Conservation (phyloP, 805 yeast genomes). For the Metschnikowia cerradonensis region DNA sequence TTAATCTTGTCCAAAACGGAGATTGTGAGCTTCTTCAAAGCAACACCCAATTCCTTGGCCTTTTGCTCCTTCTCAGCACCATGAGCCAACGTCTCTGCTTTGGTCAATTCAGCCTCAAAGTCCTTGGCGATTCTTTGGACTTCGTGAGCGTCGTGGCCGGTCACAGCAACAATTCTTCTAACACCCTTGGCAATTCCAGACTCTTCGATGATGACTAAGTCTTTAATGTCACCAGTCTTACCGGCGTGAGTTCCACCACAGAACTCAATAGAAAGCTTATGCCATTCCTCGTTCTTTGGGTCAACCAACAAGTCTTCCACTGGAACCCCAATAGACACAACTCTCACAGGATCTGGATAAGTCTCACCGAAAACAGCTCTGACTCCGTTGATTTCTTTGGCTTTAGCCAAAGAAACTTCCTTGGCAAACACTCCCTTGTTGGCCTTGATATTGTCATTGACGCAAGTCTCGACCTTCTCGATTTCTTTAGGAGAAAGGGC, state of each 20-base stretch:
- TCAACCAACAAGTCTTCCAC: constrained; percentile 73
- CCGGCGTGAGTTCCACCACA: constrained; percentile 99
- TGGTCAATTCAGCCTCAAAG: constrained; percentile 57
- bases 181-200: constrained; percentile 98
- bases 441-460: constrained; percentile 65
- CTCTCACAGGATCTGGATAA: constrained; percentile 98
- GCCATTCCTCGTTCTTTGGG: constrained; percentile 77
- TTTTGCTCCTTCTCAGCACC: constrained; percentile 76
- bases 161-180: constrained; percentile 95
- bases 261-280: constrained; percentile 78
- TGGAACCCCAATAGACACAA: constrained; percentile 90
- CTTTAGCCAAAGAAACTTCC: constrained; percentile 72
- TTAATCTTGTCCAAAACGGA: constrained; percentile 76
- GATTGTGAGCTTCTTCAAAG: constrained; percentile 75
- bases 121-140: constrained; percentile 83
- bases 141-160: constrained; percentile 85
- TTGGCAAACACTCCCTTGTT: constrained; percentile 74
- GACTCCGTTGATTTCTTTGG: constrained; percentile 73
- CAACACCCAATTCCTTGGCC: constrained; percentile 80
- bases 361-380: constrained; percentile 99
- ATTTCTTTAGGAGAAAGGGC: constrained; percentile 72
- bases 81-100: constrained; percentile 60
- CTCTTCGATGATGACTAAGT: constrained; percentile 86
- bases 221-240: constrained; percentile 90
- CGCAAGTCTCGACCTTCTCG: constrained; percentile 68